A percentile compares a stretch with the other conserved stretches of the same genome.
Evolutionary conservation across 768 basidiomycete species (phyloP).

Genomic region (Lactifluus volemus): DNA sequence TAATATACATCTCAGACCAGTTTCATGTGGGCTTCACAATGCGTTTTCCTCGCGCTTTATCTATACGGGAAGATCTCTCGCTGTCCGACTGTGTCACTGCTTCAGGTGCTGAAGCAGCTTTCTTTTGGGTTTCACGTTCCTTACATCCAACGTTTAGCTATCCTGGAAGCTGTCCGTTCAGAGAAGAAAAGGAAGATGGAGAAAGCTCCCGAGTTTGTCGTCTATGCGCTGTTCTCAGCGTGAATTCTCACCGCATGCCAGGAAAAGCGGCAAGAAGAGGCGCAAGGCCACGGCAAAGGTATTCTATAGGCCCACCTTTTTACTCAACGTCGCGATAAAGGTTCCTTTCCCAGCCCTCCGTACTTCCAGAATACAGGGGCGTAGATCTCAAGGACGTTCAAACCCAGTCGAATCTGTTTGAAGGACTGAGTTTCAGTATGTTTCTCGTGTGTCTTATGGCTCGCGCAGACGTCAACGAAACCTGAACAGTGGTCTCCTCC

Average conservation of each 20-base stretch:
- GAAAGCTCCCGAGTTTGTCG: conserved; percentile 39
- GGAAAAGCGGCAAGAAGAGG: conserved; percentile 39
- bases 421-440: conserved; percentile 74
- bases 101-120: conserved; percentile 36
- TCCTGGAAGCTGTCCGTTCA: conserved; percentile 50
- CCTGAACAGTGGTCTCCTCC: conserved; percentile 54
- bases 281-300: conserved; percentile 47
- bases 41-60: conserved; percentile 84
- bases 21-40: conserved; percentile 85
- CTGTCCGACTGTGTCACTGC: conserved; percentile 67
- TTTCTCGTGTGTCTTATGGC: conserved; percentile 2
- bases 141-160: conserved; percentile 30
- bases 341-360: conserved; percentile 34
- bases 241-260: neutral
- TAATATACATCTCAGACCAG: conserved; percentile 41
- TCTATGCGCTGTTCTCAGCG: neutral
- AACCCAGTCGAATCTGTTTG: conserved; percentile 58
- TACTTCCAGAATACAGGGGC: conserved; percentile 62
- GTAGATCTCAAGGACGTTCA: conserved; percentile 51
- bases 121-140: neutral
- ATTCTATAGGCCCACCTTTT: neutral
- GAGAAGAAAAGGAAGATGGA: conserved; percentile 74
- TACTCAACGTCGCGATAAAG: neutral
- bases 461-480: neutral
- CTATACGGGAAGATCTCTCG: conserved; percentile 70